Base-by-base conservation (phyloP, 129 eudicot species). In the Flaveria ramosissima region DNA sequence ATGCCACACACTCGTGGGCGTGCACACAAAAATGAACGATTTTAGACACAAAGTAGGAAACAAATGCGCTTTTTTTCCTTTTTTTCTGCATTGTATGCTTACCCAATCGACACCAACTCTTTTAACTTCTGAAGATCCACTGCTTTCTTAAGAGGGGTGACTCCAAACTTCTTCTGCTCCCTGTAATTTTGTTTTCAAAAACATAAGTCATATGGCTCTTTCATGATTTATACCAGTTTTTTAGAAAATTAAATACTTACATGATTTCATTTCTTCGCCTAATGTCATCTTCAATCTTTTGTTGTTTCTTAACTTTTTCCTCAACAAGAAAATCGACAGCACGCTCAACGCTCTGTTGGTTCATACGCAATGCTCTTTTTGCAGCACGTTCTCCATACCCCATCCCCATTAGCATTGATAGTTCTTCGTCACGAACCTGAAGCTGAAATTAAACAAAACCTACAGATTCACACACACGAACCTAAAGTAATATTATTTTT, bases 81-180 rank as follows among this genome's bases (percentile, higher is more conserved):
- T 16, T 16, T 14, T 64, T 64, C 17, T 64, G 46, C 24, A 66
- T 39, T 53, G 39, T 21, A 12, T 47, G 66, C 92, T 79, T 83
- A 93, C 98, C 98, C 97, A 26, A 89, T 74, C 24, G 86, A 76
- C 71, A 77, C 84, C 80, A 93, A 74, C 78, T 85, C 89, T 61
- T 86, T 86, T 71, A 93, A 70, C 73, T 77, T 91, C 70, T 82
- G 79, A 60, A 93, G 77, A 83, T 93, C 91, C 68, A 93, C 96
- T 39, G 97, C 87, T 80, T 91, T 93, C 72, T 73, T 82, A 42
- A 85, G 92, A 0, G 97, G 89, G 3, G 98, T 93, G 63, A 74
- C 83, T 85, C 98, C 98, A 74, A 87, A 91, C 42, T 64, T 71
- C 87, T 91, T 90, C 75, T 90, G 98, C 78, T 93, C 98, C 96